These are phyloP conservation scores for Umbelopsis isabellina DNA, from an alignment of 192 early-diverging fungal genomes.

Conservation along the genomic window DNA sequence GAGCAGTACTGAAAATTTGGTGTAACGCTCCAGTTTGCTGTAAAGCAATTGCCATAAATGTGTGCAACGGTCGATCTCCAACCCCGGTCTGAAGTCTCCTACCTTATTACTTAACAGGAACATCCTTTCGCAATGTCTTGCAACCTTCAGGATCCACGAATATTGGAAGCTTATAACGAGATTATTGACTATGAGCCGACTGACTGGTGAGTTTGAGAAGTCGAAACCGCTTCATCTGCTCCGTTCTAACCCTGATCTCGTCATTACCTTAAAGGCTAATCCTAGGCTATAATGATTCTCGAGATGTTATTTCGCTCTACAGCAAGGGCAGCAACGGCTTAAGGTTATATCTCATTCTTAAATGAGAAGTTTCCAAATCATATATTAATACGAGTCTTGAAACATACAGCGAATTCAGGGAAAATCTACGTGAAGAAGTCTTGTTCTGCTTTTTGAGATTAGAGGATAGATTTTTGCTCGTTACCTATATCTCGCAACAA, in stretches of 20 bases:
- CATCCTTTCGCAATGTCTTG: conserved; percentile 54
- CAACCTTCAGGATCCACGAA: conserved; percentile 64
- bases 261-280: conserved; percentile 49
- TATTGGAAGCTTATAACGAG: conserved; percentile 59
- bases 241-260: neutral
- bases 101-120: neutral
- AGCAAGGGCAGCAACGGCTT: conserved; percentile 55
- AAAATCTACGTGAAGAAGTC: conserved; percentile 59
- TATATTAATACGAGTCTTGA: neutral
- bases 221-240: neutral
- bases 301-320: conserved; percentile 68
- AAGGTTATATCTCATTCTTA: conserved; percentile 23
- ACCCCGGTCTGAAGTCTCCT: neutral
- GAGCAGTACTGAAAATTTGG: neutral
- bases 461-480: conserved; percentile 57
- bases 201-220: conserved; percentile 52
- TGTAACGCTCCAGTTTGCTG: neutral
- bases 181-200: conserved; percentile 55
- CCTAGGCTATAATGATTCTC: conserved; percentile 64
- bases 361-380: neutral
- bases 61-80: conserved; percentile 3
- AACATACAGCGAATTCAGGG: conserved; percentile 48
- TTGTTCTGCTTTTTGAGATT: conserved; percentile 62
- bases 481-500: conserved; percentile 64
- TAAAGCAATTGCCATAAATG: neutral